Conservation (phyloP, 1,284 basidiomycete species). For the Cerioporus squamosus region DNA sequence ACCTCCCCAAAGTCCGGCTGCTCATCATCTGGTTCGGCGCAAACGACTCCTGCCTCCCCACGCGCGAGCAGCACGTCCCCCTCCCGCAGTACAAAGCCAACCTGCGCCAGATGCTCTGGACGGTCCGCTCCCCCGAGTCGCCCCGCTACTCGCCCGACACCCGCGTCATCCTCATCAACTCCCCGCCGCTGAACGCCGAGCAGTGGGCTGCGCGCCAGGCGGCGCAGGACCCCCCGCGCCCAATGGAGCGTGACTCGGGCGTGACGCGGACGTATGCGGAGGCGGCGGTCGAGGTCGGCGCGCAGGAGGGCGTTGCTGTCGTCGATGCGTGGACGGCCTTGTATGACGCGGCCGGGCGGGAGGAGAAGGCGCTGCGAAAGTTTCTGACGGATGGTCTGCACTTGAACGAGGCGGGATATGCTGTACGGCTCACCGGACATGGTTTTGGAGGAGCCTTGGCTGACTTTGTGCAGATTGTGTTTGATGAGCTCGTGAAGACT, state of each 20-base stretch:
- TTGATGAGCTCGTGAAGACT: conserved; percentile 60
- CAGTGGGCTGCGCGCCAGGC: conserved; percentile 54
- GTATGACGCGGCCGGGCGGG: conserved; percentile 67
- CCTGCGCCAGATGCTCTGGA: conserved; percentile 62
- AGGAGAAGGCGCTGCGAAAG: conserved; percentile 50
- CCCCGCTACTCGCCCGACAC: conserved; percentile 76
- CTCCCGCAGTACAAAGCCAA: conserved; percentile 70
- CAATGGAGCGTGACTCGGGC: conserved; percentile 63
- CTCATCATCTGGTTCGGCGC: conserved; percentile 90
- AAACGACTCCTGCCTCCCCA: conserved; percentile 62
- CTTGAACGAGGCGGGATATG: conserved; percentile 72
- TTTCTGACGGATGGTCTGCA: conserved; percentile 82
- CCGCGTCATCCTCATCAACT: conserved; percentile 79
- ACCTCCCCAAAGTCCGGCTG: conserved; percentile 67
- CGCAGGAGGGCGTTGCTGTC: conserved; percentile 56
- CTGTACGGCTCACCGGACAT: conserved; percentile 45
- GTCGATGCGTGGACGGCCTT: conserved; percentile 75
- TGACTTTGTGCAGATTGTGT: conserved; percentile 58
- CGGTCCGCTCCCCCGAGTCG: conserved; percentile 66
- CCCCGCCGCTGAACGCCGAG: conserved; percentile 79
- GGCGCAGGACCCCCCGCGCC: conserved; percentile 47
- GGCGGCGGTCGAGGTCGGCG: conserved; percentile 66
- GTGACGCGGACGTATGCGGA: conserved; percentile 69
- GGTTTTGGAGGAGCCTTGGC: neutral
- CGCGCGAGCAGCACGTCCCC: conserved; percentile 67